Conservation (phyloP, 164 flowering plant genomes). For the Liquidambar formosana region DNA sequence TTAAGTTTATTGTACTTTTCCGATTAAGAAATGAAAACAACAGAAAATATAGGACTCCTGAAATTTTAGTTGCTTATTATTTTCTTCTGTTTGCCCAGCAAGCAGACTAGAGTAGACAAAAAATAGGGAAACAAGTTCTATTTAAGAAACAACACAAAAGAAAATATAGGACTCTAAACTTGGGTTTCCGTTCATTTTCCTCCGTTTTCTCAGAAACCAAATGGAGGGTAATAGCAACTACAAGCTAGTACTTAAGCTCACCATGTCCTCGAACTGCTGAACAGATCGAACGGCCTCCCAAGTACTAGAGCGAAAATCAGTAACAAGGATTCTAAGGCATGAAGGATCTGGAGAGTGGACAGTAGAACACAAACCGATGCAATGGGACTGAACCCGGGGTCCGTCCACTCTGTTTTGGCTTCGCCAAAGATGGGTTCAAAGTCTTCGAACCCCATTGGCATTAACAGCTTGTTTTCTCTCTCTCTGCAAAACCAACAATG, state of each 20-base stretch:
- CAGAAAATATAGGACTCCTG: not conserved
- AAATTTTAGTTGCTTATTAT: not conserved
- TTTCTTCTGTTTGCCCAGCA: too few species aligned
- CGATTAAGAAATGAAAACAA: too few species aligned
- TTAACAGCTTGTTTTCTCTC: constrained; percentile 14
- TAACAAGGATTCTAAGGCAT: constrained; percentile 44
- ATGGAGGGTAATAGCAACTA: not conserved
- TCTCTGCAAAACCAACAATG: not conserved
- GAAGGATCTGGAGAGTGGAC: constrained; percentile 43
- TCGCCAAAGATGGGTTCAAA: constrained; percentile 65
- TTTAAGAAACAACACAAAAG: not conserved
- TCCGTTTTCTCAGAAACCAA: not conserved
- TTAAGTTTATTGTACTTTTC: too few species aligned
- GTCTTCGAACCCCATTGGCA: constrained; percentile 39
- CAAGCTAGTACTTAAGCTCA: constrained; percentile 13
- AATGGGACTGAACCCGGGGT: constrained; percentile 10
- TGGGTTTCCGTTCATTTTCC: not conserved
- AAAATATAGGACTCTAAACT: not conserved
- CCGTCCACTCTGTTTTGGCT: constrained; percentile 49
- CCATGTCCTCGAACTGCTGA: constrained; percentile 72
- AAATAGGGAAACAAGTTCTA: not conserved
- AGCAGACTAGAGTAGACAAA: not conserved
- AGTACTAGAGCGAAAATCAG: constrained; percentile 61
- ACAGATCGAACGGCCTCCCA: constrained; percentile 56
- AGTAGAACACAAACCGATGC: constrained; percentile 45